These are phyloP conservation scores for Zychaea mexicana DNA, from an alignment of 371 early-diverging fungal genomes.

Conservation along the genomic window DNA sequence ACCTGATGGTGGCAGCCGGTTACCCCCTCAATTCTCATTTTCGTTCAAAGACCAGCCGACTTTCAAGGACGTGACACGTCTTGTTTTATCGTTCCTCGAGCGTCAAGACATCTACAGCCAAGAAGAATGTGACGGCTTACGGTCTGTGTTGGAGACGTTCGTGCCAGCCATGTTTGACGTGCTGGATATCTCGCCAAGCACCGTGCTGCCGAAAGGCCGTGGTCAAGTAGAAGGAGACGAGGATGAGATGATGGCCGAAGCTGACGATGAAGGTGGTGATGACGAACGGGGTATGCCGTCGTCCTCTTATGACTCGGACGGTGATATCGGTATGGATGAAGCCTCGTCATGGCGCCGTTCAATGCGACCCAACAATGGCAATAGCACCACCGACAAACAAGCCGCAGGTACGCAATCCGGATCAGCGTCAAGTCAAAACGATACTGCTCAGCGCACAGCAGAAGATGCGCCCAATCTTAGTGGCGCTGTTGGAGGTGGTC, in stretches of 20 bases:
- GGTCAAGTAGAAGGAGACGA: conserved; percentile 12
- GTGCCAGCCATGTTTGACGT: conserved; percentile 76
- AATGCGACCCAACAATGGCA: background rate
- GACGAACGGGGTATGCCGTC: conserved; percentile 20
- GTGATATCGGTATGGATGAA: background rate
- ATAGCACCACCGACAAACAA: background rate
- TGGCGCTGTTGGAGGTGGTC: background rate
- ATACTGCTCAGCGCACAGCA: background rate
- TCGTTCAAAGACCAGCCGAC: conserved; percentile 64
- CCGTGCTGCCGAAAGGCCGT: conserved; percentile 11
- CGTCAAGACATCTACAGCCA: conserved; percentile 49
- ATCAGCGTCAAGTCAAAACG: background rate
- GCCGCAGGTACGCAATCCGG: background rate
- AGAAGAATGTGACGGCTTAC: conserved; percentile 73
- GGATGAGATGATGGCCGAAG: conserved; percentile 19
- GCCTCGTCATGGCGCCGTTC: background rate
- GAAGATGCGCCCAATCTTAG: background rate
- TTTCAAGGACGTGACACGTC: conserved; percentile 69
- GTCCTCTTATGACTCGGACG: background rate
- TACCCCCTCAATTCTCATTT: conserved; percentile 61
- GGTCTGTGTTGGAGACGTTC: conserved; percentile 73
- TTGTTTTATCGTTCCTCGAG: conserved; percentile 60
- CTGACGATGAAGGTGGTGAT: conserved; percentile 19
- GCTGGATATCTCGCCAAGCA: conserved; percentile 34
- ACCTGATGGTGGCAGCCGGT: conserved; percentile 11